Evolutionary conservation across 2,329 filamentous ascomycete species (phyloP), one percentile per base, ranked within the genome.

Genomic region (Cadophora sp.): DNA sequence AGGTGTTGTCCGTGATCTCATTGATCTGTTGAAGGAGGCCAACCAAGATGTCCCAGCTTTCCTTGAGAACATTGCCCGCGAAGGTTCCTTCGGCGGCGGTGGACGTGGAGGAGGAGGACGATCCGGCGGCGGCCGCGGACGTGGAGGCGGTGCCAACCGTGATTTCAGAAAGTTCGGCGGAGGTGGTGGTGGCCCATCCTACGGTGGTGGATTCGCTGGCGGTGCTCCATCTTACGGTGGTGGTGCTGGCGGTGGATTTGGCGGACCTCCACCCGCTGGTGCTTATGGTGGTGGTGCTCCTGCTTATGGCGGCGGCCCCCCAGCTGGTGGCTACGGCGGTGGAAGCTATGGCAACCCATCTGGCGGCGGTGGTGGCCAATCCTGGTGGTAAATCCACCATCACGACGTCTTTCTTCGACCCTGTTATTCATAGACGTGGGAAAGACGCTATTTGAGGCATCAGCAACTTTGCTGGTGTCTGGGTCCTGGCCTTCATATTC

Each of bases 1-100:
- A 76, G 96, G 96, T 82, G 93, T 99, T 74, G 96, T 98, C 72
- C 92, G 96, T 73, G 96, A 98, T 76, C 89, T 99, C 69, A 88
- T 99, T 75, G 96, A 99, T n/a, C 89, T 99, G 33, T 88, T 99
- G 73, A 98, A 98, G 86, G 96, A 99, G 81, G 96, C 96, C 73
- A 97, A 99, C 84, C 96, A 99, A 81, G 96, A 99, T 78, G 88
- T 98, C 70, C 96, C 96, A 39, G 79, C 86, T 58, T 99, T 98
- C 88, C 87, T 99, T 68, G 96, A 99, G 87, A 96, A 92, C 78
- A 97, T 99, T 81, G 95, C 96, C 76, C 94, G 96, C 71, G 96
- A 99, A 83, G 92, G 93, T 71, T 92, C 92, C 70, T 86, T 87
- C 75, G 92, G 93, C 66, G 91, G 93, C 62, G 85, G 91, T 58